Evolutionary conservation across 106 monocot genomes (phyloP).

Genomic region (Iris macrosiphon): DNA sequence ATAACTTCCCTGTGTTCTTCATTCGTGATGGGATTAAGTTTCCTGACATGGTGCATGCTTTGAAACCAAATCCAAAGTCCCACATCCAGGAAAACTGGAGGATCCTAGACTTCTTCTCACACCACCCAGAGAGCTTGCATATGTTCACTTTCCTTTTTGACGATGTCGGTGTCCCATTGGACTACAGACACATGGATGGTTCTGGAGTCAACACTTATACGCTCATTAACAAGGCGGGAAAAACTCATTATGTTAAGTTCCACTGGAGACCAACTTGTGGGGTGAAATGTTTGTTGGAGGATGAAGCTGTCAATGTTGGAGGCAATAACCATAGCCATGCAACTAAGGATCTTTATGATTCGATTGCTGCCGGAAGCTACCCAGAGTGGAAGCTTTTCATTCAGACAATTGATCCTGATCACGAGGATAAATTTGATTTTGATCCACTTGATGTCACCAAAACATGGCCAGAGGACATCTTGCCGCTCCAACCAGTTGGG

Average conservation of each 20-base stretch:
- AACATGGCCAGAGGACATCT: conserved; percentile 79
- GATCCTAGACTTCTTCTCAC: conserved; percentile 84
- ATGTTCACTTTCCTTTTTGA: conserved; percentile 87
- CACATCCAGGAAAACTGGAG: conserved; percentile 87
- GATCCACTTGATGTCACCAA: conserved; percentile 92
- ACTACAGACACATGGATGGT: conserved; percentile 92
- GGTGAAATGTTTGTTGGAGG: conserved; percentile 70
- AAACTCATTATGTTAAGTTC: conserved; percentile 73
- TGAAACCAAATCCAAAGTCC: conserved; percentile 82
- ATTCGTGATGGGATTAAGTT: conserved; percentile 85
- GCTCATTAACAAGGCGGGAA: conserved; percentile 58
- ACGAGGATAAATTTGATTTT: conserved; percentile 78
- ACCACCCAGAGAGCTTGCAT: conserved; percentile 83
- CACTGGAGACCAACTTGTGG: conserved; percentile 91
- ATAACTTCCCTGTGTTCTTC: conserved; percentile 89
- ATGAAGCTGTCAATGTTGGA: conserved; percentile 66
- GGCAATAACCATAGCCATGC: conserved; percentile 84
- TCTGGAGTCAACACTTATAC: conserved; percentile 81
- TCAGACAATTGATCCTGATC: conserved; percentile 67
- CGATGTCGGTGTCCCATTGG: conserved; percentile 63
- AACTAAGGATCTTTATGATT: conserved; percentile 72
- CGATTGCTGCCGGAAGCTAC: conserved; percentile 68
- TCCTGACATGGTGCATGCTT: conserved; percentile 83
- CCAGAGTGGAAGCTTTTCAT: conserved; percentile 88
- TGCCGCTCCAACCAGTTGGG: conserved; percentile 85